phyloP scores from a whole-genome alignment of 495 filamentous ascomycete genomes.

The Daldinia vernicosa region DNA sequence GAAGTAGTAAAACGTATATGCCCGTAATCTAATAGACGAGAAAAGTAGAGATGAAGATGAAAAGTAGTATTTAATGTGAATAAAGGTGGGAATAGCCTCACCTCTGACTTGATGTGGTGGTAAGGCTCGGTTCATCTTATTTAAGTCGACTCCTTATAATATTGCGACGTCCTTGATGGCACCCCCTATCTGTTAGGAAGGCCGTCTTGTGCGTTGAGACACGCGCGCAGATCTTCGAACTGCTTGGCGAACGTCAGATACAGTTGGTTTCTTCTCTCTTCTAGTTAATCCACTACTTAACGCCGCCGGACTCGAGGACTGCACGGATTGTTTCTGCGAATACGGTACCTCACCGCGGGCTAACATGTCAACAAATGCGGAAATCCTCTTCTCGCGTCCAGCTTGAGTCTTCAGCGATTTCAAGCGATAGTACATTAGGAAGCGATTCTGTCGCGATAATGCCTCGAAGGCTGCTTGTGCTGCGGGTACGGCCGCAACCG shows the following conservation, averaged over 20 bases:
- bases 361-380: conserved; percentile 42
- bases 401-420: conserved; percentile 39
- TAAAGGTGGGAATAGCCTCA: background rate
- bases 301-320: background rate
- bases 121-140: background rate
- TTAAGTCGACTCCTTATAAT: background rate
- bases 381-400: conserved; percentile 35
- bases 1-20: background rate
- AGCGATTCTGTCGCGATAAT: conserved; percentile 31
- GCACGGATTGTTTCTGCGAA: background rate
- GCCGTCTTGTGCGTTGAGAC: background rate
- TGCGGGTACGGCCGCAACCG: background rate
- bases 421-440: conserved; percentile 39
- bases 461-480: background rate
- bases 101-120: background rate
- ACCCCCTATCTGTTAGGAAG: background rate
- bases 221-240: background rate
- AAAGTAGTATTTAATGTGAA: background rate
- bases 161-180: background rate
- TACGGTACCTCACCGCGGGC: background rate
- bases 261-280: background rate
- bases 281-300: background rate
- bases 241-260: background rate
- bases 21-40: background rate
- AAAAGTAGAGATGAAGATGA: background rate